phyloP scores from a whole-genome alignment of 2,329 filamentous ascomycete genomes.

The Sporothrix pseudoabietina region DNA sequence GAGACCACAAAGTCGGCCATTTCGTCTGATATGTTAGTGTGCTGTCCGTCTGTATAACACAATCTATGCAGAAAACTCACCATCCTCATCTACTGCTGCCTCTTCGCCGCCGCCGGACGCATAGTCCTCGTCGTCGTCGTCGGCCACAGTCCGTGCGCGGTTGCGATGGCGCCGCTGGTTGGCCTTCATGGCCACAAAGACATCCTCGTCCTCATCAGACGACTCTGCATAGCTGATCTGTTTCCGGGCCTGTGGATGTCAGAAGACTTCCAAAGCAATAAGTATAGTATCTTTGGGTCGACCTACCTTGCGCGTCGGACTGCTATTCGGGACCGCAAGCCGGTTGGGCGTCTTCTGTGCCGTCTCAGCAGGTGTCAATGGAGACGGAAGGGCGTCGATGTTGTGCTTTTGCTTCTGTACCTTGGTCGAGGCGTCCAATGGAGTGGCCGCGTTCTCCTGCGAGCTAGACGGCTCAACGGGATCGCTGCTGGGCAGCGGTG shows the following conservation, averaged over 20 bases:
- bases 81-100: constrained; percentile 64
- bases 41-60: neutral
- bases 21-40: constrained; percentile 52
- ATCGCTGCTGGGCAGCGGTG: constrained; percentile 82
- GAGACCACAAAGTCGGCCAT: constrained; percentile 86
- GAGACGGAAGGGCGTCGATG: constrained; percentile 49
- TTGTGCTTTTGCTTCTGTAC: constrained; percentile 42
- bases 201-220: constrained; percentile 75
- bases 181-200: constrained; percentile 56
- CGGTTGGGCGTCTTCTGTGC: constrained; percentile 47
- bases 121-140: constrained; percentile 72
- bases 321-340: constrained; percentile 57
- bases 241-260: constrained; percentile 51
- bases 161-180: constrained; percentile 46
- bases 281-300: neutral
- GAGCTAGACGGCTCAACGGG: constrained; percentile 67
- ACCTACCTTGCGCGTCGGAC: constrained; percentile 76
- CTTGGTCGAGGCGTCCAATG: constrained; percentile 50
- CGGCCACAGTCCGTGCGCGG: constrained; percentile 59
- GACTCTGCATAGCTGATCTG: constrained; percentile 78
- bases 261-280: neutral
- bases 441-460: constrained; percentile 62
- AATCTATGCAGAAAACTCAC: constrained; percentile 42
- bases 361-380: constrained; percentile 48
- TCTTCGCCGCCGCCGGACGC: constrained; percentile 64